A percentile compares a stretch with the other conserved stretches of the same genome.
Evolutionary conservation across 2,329 filamentous ascomycete species (phyloP).

Genomic region (Raffaelea ambrosiae): DNA sequence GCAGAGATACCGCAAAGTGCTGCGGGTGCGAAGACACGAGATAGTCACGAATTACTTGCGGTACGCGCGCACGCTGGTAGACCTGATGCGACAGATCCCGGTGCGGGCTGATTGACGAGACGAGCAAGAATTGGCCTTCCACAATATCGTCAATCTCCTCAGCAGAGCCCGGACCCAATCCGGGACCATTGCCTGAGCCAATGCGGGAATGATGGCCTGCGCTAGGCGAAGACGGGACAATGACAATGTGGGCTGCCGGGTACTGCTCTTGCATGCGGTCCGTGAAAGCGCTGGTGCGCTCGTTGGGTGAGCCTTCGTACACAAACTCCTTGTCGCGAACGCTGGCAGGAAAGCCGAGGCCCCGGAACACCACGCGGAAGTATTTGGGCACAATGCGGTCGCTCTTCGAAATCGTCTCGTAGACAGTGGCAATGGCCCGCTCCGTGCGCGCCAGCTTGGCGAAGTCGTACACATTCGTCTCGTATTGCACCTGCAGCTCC

Average conservation of each 20-base stretch:
- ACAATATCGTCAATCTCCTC: constrained; percentile 62
- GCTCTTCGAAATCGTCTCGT: constrained; percentile 79
- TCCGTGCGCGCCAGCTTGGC: constrained; percentile 83
- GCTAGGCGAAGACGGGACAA: constrained; percentile 6
- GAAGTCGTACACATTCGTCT: constrained; percentile 83
- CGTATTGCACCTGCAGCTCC: constrained; percentile 87
- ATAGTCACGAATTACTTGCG: constrained; percentile 78
- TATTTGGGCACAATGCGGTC: constrained; percentile 74
- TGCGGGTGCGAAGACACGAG: constrained; percentile 70
- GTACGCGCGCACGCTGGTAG: constrained; percentile 79
- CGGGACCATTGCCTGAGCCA: constrained; percentile 1
- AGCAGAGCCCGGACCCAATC: not conserved
- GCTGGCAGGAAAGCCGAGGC: constrained; percentile 74
- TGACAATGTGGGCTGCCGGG: constrained; percentile 71
- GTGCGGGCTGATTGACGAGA: constrained; percentile 73
- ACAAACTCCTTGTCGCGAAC: constrained; percentile 88
- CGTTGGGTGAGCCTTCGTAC: constrained; percentile 71
- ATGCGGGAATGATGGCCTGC: constrained; percentile 1
- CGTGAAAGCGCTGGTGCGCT: constrained; percentile 73
- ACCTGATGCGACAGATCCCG: constrained; percentile 76
- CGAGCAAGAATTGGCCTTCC: constrained; percentile 83
- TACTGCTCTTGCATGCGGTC: constrained; percentile 90
- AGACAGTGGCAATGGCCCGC: constrained; percentile 83
- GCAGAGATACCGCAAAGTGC: constrained; percentile 67
- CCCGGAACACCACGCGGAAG: constrained; percentile 84